These are phyloP conservation scores for Citrullus amarus DNA, from an alignment of 306 rosid genomes.

Conservation along the genomic window DNA sequence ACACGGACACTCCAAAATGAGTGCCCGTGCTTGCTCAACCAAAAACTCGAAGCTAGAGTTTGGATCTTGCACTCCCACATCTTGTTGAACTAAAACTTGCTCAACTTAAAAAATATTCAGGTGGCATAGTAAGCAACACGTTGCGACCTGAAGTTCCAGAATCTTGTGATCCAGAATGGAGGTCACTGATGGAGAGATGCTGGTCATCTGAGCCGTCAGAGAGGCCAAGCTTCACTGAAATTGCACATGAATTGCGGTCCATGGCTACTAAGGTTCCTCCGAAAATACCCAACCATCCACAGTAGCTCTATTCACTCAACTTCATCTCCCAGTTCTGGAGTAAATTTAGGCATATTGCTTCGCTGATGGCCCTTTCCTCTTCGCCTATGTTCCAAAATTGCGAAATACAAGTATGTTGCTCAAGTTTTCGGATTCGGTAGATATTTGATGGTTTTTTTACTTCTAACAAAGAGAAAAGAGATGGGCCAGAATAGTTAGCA, in stretches of 20 bases:
- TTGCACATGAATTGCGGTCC: slow-evolving; percentile 54
- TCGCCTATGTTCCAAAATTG: background rate
- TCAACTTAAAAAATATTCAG: slow-evolving; percentile 22
- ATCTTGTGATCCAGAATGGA: slow-evolving; percentile 69
- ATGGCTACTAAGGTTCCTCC: slow-evolving; percentile 62
- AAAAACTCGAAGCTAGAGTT: too few relatives aligned
- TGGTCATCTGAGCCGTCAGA: slow-evolving; percentile 83
- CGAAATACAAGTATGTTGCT: background rate
- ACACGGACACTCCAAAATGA: too few relatives aligned
- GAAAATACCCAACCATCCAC: slow-evolving; percentile 49
- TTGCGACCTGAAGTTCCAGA: slow-evolving; percentile 68
- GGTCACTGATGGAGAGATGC: slow-evolving; percentile 65
- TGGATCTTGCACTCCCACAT: background rate
- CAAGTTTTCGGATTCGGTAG: background rate
- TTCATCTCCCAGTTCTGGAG: slow-evolving; percentile 25
- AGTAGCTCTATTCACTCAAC: slow-evolving; percentile 27
- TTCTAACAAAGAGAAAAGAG: background rate
- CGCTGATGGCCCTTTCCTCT: background rate
- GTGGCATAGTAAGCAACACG: slow-evolving; percentile 91
- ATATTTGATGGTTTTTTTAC: background rate
- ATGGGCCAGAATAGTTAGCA: background rate
- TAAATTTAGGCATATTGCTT: slow-evolving; percentile 16
- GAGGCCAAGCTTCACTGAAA: slow-evolving; percentile 69
- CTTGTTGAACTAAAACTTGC: background rate
- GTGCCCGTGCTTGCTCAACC: too few relatives aligned